Percentiles rank a stretch among this genome's conserved stretches.
These are phyloP conservation scores for Tricholoma saponaceum DNA, from an alignment of 768 basidiomycete genomes.

Conservation along the genomic window DNA sequence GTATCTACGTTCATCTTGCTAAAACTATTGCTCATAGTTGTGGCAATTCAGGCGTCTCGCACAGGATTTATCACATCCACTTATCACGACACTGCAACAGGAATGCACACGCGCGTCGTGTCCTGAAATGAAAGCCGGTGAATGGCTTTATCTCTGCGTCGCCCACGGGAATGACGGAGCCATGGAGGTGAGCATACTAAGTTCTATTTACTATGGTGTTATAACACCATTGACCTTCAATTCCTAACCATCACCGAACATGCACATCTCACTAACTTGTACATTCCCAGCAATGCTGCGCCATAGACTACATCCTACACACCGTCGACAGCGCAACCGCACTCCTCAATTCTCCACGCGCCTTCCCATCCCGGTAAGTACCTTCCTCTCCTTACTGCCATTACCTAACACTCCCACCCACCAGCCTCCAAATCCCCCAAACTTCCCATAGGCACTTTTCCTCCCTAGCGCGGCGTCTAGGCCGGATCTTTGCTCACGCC, in stretches of 20 bases:
- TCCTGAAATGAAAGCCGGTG: conserved; percentile 98
- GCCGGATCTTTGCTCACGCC: conserved; percentile 94
- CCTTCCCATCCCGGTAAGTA: conserved; percentile 89
- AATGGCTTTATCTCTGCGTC: conserved; percentile 96
- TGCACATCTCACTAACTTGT: not conserved
- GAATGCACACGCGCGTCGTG: conserved; percentile 85
- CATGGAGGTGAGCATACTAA: conserved; percentile 60
- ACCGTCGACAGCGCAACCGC: conserved; percentile 93
- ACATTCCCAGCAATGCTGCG: conserved; percentile 77
- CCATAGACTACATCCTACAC: conserved; percentile 93
- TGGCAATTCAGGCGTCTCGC: conserved; percentile 65
- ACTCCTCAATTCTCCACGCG: conserved; percentile 82
- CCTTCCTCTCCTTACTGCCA: not conserved
- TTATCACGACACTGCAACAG: conserved; percentile 80
- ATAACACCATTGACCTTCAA: no score
- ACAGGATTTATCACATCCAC: conserved; percentile 81
- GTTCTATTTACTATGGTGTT: no score
- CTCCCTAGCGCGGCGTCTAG: conserved; percentile 85
- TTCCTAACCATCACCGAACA: no score
- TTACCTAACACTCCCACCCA: not conserved
- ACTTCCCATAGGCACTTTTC: conserved; percentile 86
- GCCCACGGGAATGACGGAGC: conserved; percentile 87
- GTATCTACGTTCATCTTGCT: conserved; percentile 6
- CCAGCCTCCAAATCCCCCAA: conserved; percentile 74
- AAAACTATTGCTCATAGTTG: not conserved